These are phyloP conservation scores for Hemileccinum rubropunctum DNA, from an alignment of 768 basidiomycete genomes.

Conservation along the genomic window DNA sequence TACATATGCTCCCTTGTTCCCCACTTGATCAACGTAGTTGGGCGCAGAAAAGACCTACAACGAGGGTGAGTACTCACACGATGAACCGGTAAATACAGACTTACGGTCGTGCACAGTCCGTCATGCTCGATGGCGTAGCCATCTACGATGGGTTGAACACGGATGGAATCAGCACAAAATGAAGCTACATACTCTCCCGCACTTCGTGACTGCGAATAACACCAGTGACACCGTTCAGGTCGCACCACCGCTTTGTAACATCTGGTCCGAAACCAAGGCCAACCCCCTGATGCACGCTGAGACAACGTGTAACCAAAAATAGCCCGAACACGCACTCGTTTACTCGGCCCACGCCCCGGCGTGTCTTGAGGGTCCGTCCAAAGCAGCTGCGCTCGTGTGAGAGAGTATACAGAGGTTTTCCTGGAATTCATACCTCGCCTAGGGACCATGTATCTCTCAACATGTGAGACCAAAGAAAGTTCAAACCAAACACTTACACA, in stretches of 20 bases:
- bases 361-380: constrained; percentile 96
- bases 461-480: constrained; percentile 2
- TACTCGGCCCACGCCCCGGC: constrained; percentile 91
- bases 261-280: constrained; percentile 96
- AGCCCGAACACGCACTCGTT: constrained; percentile 62
- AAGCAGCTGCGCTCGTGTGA: constrained; percentile 53
- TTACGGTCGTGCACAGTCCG: constrained; percentile 89
- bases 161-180: neutral
- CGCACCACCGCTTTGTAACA: constrained; percentile 87
- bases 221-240: constrained; percentile 80
- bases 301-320: constrained; percentile 7
- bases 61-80: constrained; percentile 10
- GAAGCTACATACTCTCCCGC: constrained; percentile 62
- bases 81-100: constrained; percentile 11
- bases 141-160: constrained; percentile 40
- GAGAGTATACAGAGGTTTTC: neutral
- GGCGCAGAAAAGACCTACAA: constrained; percentile 88
- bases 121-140: constrained; percentile 96
- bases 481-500: constrained; percentile 61
- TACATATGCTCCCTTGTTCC: constrained; percentile 92
- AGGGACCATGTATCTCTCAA: constrained; percentile 9
- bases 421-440: constrained; percentile 57
- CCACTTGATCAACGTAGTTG: constrained; percentile 89
- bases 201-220: constrained; percentile 97
- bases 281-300: constrained; percentile 62